Evolutionary conservation across 2,329 filamentous ascomycete species (phyloP), one percentile per base, ranked within the genome.

Genomic region (Eutypella sp.): DNA sequence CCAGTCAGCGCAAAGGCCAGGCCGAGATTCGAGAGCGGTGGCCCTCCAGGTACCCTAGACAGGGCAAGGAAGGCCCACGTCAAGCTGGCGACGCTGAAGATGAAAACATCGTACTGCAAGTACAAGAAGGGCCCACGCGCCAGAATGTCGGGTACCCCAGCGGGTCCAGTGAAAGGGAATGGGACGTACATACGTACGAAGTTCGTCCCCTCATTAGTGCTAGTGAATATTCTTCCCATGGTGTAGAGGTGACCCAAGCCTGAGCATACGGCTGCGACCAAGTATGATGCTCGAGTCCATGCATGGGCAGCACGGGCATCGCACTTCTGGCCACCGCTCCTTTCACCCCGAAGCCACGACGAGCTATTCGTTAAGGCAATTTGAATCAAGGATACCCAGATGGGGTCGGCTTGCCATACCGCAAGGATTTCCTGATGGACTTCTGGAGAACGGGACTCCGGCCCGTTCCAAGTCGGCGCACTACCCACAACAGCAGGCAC

Each of bases 41-140:
- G 24, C 41, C 11, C 44, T 44, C 15, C n/a, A 16, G 47, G 44
- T 34, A 42, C 36, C 31, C 40, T 43, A 40, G 40, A 43, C 29
- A 57, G 45, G 40, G 57, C 38, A 5, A 51, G n/a, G 38, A 50
- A 58, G 5, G 50, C 56, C 58, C 58, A 61, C 13, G 45, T 48
- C 8, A 58, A 22, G 36, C 55, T 55, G 36, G 57, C 50, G 13
- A 55, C 18, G 16, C 50, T 45, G 31, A 59, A 58, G 45, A 60
- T 60, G 29, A 57, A 51, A 6, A 55, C 24, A 46, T 61, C 58
- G 38, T 55, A 58, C 47, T 61, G 58, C 11, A 61, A 52, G 34
- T 56, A 61, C 11, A 61, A 47, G 46, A 57, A 59, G 15, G 58
- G 48, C 2, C 57, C 53, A 4, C 48, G 44, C 2, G 49, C 50